Evolutionary conservation across 169 alveolate species (phyloP).

Genomic region (Plasmodium inui): DNA sequence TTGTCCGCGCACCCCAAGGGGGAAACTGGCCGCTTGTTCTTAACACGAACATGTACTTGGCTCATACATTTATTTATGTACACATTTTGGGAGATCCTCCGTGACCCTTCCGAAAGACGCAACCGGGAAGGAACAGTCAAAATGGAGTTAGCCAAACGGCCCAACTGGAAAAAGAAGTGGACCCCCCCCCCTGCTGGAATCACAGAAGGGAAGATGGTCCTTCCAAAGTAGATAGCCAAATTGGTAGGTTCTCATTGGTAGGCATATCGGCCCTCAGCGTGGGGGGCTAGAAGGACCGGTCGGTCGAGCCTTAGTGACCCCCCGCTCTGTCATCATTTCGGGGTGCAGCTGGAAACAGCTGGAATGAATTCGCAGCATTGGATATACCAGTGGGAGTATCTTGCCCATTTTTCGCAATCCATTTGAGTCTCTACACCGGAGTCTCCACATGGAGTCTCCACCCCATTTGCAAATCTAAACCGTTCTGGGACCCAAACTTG

Average conservation of each 20-base stretch:
- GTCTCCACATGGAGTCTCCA: not conserved
- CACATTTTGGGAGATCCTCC: not conserved
- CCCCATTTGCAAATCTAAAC: not conserved
- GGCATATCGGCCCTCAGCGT: not conserved
- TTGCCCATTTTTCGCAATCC: not conserved
- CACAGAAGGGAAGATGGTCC: too few species aligned
- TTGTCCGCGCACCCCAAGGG: not conserved
- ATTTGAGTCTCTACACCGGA: not conserved
- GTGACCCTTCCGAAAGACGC: not conserved
- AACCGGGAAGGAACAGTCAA: not conserved
- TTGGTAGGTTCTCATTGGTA: not conserved
- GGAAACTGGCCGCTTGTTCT: too few species aligned
- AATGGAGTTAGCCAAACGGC: not conserved
- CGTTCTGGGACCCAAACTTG: not conserved
- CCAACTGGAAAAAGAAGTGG: not conserved
- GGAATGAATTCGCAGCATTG: too few species aligned
- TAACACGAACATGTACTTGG: not conserved
- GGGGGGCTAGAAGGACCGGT: not conserved
- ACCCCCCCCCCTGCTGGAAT: too few species aligned
- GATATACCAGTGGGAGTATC: not conserved
- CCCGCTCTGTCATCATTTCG: not conserved
- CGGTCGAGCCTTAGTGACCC: not conserved
- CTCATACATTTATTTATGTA: not conserved
- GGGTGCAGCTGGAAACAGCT: too few species aligned
- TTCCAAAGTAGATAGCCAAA: not conserved